These are phyloP conservation scores for Grammothele lineata DNA, from an alignment of 768 basidiomycete genomes.

Conservation along the genomic window DNA sequence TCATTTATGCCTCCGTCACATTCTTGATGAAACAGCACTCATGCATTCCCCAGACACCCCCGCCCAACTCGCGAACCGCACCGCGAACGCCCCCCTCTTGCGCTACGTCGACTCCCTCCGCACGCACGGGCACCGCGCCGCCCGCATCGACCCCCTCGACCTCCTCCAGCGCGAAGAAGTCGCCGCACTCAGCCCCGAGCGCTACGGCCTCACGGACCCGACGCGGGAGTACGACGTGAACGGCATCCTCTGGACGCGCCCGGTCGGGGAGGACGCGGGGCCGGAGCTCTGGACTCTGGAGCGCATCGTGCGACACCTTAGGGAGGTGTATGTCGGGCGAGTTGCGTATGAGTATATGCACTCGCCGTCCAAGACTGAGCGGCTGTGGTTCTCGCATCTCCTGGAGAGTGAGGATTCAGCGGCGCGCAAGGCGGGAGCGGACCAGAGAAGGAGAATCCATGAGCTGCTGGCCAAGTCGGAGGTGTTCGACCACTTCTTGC, in stretches of 20 bases:
- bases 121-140: slow-evolving; percentile 82
- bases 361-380: slow-evolving; percentile 78
- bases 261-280: slow-evolving; percentile 30
- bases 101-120: slow-evolving; percentile 88
- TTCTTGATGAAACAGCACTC: not conserved
- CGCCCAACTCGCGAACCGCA: slow-evolving; percentile 63
- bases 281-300: slow-evolving; percentile 61
- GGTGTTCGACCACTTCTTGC: slow-evolving; percentile 80
- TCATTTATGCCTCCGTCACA: not conserved
- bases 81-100: slow-evolving; percentile 68
- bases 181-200: slow-evolving; percentile 66
- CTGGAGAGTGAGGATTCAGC: slow-evolving; percentile 56
- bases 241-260: slow-evolving; percentile 77
- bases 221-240: slow-evolving; percentile 61
- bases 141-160: slow-evolving; percentile 83
- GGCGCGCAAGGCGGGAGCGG: slow-evolving; percentile 16
- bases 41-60: slow-evolving; percentile 52
- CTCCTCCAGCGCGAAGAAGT: slow-evolving; percentile 80
- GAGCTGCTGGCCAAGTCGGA: slow-evolving; percentile 70
- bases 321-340: slow-evolving; percentile 72
- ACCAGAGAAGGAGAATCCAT: slow-evolving; percentile 56
- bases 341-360: slow-evolving; percentile 95
- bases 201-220: slow-evolving; percentile 68
- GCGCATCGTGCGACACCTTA: slow-evolving; percentile 67
- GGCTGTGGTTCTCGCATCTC: slow-evolving; percentile 84